phyloP scores from a whole-genome alignment of 768 basidiomycete genomes.

The Hygrophoropsis aurantiaca region DNA sequence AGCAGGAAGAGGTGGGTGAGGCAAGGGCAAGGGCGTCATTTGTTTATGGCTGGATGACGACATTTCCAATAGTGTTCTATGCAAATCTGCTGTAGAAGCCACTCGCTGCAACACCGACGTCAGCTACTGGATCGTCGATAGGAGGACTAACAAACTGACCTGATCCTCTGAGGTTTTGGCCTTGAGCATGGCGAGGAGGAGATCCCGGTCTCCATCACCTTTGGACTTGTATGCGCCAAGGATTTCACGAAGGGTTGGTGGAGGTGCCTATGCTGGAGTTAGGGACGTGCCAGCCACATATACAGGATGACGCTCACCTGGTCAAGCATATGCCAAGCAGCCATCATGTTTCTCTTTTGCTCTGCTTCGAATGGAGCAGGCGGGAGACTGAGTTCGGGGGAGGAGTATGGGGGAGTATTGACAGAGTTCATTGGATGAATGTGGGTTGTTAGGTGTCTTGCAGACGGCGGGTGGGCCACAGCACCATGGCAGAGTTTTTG shows the following conservation, averaged over 20 bases:
- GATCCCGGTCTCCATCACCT: constrained; percentile 90
- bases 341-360: constrained; percentile 36
- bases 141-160: constrained; percentile 41
- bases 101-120: constrained; percentile 50
- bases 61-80: constrained; percentile 69
- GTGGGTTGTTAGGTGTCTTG: constrained; percentile 15
- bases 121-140: constrained; percentile 2
- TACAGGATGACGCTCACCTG: constrained; percentile 33
- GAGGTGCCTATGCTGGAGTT: constrained; percentile 51
- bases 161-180: constrained; percentile 94
- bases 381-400: constrained; percentile 15
- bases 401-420: constrained; percentile 21
- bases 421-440: constrained; percentile 25
- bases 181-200: constrained; percentile 87
- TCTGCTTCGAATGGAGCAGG: constrained; percentile 17
- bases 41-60: constrained; percentile 34
- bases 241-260: constrained; percentile 83
- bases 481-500: constrained; percentile 32
- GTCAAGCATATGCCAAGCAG: constrained; percentile 47
- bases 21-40: constrained; percentile 22
- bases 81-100: constrained; percentile 67
- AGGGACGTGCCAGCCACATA: neutral
- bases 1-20: constrained; percentile 39
- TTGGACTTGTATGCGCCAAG: constrained; percentile 80
- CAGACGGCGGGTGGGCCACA: constrained; percentile 14